Percentiles rank a stretch among this genome's conserved stretches.
Conservation (phyloP, 352 stramenopile species). For the Globisporangium takayamanum region DNA sequence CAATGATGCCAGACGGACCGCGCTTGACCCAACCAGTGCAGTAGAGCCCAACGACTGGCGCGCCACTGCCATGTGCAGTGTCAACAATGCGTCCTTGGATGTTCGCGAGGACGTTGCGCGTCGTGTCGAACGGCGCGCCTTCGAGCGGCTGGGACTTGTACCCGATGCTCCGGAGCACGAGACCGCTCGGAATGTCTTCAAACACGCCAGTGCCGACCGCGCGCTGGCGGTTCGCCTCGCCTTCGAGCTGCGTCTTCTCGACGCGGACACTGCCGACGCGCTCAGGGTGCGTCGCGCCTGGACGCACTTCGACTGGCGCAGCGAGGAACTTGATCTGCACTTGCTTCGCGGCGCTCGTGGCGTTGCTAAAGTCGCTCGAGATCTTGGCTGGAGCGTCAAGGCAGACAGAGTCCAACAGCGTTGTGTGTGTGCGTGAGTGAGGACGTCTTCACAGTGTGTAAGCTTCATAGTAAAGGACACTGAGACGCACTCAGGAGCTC, state of each 20-base stretch:
- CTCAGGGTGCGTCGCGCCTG: constrained; percentile 36
- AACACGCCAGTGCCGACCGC: constrained; percentile 84
- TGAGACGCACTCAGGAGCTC: constrained; percentile 49
- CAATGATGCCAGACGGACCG: constrained; percentile 96
- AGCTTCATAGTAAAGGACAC: neutral
- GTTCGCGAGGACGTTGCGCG: constrained; percentile 56
- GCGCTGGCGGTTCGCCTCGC: constrained; percentile 71
- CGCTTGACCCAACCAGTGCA: constrained; percentile 97
- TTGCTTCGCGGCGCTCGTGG: constrained; percentile 25
- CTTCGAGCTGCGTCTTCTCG: constrained; percentile 87
- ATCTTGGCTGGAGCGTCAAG: constrained; percentile 27
- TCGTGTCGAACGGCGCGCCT: constrained; percentile 74
- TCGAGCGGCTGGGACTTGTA: constrained; percentile 90
- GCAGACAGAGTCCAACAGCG: neutral
- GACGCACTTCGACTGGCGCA: constrained; percentile 72
- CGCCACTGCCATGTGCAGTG: constrained; percentile 20
- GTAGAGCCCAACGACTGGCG: constrained; percentile 86
- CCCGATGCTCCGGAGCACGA: constrained; percentile 80
- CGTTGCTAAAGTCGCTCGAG: constrained; percentile 27
- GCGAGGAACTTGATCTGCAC: constrained; percentile 90
- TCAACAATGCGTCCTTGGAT: constrained; percentile 52
- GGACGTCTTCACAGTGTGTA: neutral
- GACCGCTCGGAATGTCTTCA: constrained; percentile 73
- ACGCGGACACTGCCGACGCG: constrained; percentile 68
- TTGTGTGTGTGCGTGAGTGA: neutral